phyloP scores from a whole-genome alignment of 2,329 filamentous ascomycete genomes.

The Bipolaris bicolor region DNA sequence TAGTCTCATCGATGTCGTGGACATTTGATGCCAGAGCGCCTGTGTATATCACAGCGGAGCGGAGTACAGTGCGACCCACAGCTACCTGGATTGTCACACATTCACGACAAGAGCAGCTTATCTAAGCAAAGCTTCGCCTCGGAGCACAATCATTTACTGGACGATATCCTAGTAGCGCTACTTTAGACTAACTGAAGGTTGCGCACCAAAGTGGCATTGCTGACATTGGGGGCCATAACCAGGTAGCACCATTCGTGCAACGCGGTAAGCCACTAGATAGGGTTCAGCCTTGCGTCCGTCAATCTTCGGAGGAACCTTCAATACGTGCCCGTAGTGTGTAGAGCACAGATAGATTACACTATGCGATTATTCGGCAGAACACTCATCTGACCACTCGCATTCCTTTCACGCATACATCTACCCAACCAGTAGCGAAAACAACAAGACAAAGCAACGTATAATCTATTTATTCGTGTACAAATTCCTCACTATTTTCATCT shows the following conservation, averaged over 20 bases:
- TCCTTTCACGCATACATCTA: too few relatives aligned
- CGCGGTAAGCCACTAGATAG: not conserved
- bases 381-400: too few relatives aligned
- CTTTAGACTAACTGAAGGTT: not conserved
- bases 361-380: too few relatives aligned
- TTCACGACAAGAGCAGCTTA: not conserved
- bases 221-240: not conserved
- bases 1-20: not conserved
- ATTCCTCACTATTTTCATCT: too few relatives aligned
- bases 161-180: too few relatives aligned
- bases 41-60: not conserved
- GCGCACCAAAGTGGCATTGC: not conserved
- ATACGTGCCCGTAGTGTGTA: not conserved
- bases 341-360: not conserved
- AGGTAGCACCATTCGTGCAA: not conserved
- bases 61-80: not conserved
- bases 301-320: not conserved
- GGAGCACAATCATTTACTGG: not conserved
- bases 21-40: not conserved
- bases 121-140: not conserved
- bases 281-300: not conserved
- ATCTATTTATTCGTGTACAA: too few relatives aligned
- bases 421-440: too few relatives aligned
- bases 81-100: too few relatives aligned
- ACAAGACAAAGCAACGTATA: too few relatives aligned